These are phyloP conservation scores for Nymphaea colorata DNA, from an alignment of 164 flowering plant genomes.

Conservation along the genomic window DNA sequence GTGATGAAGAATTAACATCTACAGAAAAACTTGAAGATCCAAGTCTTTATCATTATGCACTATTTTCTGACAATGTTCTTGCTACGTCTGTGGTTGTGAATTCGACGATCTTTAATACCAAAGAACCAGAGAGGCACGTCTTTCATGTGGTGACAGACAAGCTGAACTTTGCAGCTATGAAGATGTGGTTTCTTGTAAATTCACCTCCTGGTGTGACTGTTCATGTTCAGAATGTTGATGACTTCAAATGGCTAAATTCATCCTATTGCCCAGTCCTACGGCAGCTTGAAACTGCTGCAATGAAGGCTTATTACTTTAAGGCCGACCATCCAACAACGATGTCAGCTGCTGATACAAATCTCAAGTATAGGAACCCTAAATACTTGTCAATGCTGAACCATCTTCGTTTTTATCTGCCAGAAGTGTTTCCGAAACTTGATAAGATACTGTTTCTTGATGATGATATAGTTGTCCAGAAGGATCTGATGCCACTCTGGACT, in stretches of 20 bases:
- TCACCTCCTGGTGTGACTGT: conserved; percentile 49
- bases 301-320: conserved; percentile 77
- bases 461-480: conserved; percentile 96
- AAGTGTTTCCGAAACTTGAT: conserved; percentile 83
- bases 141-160: conserved; percentile 91
- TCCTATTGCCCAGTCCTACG: conserved; percentile 90
- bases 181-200: conserved; percentile 86
- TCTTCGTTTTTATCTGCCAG: conserved; percentile 93
- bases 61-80: conserved; percentile 93
- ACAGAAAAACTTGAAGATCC: conserved; percentile 55
- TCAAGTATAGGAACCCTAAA: conserved; percentile 92
- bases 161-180: conserved; percentile 83
- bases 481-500: conserved; percentile 81
- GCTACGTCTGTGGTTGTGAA: conserved; percentile 95
- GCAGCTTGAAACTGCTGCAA: conserved; percentile 77
- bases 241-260: conserved; percentile 92
- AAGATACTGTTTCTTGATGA: conserved; percentile 93
- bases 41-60: conserved; percentile 81
- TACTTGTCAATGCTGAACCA: conserved; percentile 97
- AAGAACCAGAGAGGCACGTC: conserved; percentile 87
- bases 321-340: conserved; percentile 65
- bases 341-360: conserved; percentile 66
- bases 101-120: conserved; percentile 61
- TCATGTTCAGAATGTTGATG: conserved; percentile 74
- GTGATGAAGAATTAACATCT: conserved; percentile 2